phyloP scores from a whole-genome alignment of 257 asterid genomes.

The Solanum corneliomulleri region DNA sequence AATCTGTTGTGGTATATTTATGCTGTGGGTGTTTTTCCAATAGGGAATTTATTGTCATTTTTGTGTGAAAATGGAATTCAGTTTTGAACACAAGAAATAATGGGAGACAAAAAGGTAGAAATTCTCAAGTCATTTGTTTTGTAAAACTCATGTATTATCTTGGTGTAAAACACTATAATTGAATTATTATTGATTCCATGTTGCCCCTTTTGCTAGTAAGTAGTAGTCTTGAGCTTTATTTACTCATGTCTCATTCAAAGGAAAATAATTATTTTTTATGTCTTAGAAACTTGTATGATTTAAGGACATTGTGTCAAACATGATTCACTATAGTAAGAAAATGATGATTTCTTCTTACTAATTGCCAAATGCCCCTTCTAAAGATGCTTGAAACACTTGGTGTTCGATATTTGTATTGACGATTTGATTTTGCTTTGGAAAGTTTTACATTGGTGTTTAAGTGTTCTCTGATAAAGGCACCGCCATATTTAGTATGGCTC shows the following conservation, averaged over 20 bases:
- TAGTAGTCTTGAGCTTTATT: neutral
- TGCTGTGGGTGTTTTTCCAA: neutral
- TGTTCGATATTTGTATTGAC: no score
- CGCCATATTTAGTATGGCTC: no score
- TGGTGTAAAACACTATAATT: neutral
- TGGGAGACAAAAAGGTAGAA: neutral
- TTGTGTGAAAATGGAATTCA: neutral
- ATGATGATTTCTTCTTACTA: no score
- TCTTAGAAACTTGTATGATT: neutral
- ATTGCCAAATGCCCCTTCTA: no score
- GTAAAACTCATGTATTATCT: neutral
- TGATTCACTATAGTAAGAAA: no score
- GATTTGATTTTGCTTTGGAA: no score
- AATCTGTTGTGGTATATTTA: neutral
- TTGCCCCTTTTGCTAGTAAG: neutral
- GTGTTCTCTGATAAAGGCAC: no score
- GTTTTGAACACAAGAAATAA: constrained; percentile 1
- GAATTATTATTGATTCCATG: neutral
- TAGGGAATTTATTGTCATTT: neutral
- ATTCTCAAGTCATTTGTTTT: neutral
- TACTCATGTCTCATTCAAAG: neutral
- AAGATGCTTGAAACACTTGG: no score
- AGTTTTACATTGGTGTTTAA: no score
- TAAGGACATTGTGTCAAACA: no score
- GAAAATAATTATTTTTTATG: neutral